Conservation (phyloP, 1,139 yeast genomes). For the Candida neerlandica region DNA sequence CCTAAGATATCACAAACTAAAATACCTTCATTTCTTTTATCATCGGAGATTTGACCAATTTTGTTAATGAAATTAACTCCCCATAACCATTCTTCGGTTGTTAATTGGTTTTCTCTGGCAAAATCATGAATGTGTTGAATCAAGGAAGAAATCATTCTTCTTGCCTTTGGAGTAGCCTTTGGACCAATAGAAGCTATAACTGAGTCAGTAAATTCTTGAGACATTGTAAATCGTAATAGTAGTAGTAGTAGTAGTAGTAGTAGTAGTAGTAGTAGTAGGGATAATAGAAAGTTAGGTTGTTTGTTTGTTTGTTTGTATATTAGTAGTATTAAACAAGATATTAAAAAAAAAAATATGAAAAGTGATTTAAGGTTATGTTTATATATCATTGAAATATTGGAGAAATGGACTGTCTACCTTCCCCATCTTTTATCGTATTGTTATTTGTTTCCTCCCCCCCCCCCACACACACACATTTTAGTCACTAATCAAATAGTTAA, state of each 20-base stretch:
- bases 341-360: too few species aligned
- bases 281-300: too few species aligned
- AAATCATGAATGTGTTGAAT: constrained; percentile 20
- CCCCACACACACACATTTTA: too few species aligned
- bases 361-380: too few species aligned
- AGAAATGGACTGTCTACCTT: too few species aligned
- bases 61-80: constrained; percentile 19
- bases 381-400: too few species aligned
- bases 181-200: constrained; percentile 33
- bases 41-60: constrained; percentile 20
- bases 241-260: not conserved
- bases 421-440: too few species aligned
- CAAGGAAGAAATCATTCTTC: constrained; percentile 25
- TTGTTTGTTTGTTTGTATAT: not conserved
- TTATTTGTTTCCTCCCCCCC: too few species aligned
- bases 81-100: constrained; percentile 20
- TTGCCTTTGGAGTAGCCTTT: constrained; percentile 27
- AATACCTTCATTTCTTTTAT: constrained; percentile 19
- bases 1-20: constrained; percentile 20
- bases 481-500: too few species aligned
- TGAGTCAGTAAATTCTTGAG: constrained; percentile 28
- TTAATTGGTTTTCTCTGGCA: constrained; percentile 20
- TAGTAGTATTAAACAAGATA: not conserved
- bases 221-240: constrained; percentile 15
- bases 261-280: not conserved